phyloP scores from a whole-genome alignment of 139 green algal genomes.

The Chlorella ohadii region DNA sequence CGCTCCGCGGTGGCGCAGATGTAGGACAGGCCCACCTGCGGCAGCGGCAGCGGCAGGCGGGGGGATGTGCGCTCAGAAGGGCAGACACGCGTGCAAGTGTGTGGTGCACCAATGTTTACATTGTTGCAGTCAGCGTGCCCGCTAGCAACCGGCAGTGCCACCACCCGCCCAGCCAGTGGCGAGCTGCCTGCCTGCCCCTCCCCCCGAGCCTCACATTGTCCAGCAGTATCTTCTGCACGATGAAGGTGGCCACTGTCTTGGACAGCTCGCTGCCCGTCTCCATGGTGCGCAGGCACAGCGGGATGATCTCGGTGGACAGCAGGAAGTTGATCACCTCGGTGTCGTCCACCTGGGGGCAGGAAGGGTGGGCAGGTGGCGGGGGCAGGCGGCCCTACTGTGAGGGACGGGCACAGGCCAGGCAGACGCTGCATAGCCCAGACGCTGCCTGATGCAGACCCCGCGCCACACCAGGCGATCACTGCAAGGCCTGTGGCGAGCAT shows the following conservation, averaged over 20 bases:
- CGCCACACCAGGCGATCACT: too few species aligned
- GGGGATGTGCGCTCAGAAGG: neutral
- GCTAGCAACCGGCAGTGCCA: neutral
- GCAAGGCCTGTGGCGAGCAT: too few species aligned
- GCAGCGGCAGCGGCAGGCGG: neutral
- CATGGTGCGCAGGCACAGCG: conserved; percentile 98
- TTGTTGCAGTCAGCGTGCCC: too few species aligned
- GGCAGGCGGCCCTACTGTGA: neutral
- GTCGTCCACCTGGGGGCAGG: conserved; percentile 83
- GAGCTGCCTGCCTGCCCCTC: neutral
- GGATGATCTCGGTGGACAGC: conserved; percentile 99
- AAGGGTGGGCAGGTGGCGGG: neutral
- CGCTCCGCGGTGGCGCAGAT: conserved; percentile 98
- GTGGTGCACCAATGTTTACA: too few species aligned
- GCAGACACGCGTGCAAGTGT: too few species aligned
- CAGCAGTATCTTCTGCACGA: conserved; percentile 99
- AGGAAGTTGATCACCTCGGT: conserved; percentile 99
- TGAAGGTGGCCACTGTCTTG: conserved; percentile 99
- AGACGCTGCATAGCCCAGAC: too few species aligned
- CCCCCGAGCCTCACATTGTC: conserved; percentile 78
- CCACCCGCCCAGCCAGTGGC: neutral
- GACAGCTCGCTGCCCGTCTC: conserved; percentile 98
- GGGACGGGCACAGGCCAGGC: too few species aligned
- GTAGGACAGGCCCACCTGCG: conserved; percentile 93
- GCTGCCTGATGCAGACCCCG: too few species aligned